These are phyloP conservation scores for Piper betle DNA, from an alignment of 164 flowering plant genomes.

Conservation along the genomic window DNA sequence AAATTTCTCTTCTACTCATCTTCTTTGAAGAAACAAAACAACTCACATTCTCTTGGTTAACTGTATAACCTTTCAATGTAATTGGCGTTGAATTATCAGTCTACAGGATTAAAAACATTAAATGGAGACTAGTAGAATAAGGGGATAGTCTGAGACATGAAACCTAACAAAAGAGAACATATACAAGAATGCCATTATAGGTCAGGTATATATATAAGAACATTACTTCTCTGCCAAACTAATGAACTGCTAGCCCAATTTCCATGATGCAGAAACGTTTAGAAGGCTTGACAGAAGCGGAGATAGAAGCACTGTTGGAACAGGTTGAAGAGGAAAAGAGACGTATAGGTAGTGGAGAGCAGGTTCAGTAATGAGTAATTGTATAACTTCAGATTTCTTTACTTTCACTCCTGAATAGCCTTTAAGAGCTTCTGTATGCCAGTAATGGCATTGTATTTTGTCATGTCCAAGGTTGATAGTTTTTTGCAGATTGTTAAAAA, in stretches of 20 bases:
- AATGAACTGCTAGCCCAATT: no score
- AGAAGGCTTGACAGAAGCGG: conserved; percentile 82
- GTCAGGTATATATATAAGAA: no score
- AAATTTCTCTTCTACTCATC: not conserved
- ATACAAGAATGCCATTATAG: no score
- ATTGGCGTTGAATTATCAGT: not conserved
- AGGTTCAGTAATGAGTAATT: conserved; percentile 18
- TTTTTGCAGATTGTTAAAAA: no score
- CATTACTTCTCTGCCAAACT: no score
- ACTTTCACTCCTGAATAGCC: not conserved
- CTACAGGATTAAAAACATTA: not conserved
- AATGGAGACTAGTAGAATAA: no score
- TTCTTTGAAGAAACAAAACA: not conserved
- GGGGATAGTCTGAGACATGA: no score
- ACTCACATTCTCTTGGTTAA: not conserved
- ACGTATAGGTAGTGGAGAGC: conserved; percentile 30
- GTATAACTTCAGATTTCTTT: not conserved
- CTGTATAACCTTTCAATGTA: no score
- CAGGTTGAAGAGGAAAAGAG: conserved; percentile 89
- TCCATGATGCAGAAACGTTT: conserved; percentile 49
- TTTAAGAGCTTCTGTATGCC: not conserved
- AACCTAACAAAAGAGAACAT: no score
- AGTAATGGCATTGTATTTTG: not conserved
- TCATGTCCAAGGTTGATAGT: no score
- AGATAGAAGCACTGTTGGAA: conserved; percentile 63